Evolutionary conservation across 1,139 yeast species (phyloP).

Genomic region (Saccharomyces uvarum): DNA sequence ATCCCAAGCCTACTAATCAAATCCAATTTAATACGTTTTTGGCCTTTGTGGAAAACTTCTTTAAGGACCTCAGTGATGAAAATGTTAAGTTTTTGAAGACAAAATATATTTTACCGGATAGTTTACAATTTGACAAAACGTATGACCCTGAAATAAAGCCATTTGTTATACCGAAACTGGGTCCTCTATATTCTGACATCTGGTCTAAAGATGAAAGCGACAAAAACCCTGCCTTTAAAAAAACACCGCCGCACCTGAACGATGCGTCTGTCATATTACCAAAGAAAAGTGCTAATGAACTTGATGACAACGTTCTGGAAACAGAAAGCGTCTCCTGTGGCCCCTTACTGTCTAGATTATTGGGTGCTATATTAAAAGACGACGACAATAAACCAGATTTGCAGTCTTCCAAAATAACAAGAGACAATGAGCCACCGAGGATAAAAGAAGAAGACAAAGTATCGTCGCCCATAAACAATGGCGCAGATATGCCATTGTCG

Average conservation of each 20-base stretch:
- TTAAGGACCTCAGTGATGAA: slow-evolving; percentile 67
- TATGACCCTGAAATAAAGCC: slow-evolving; percentile 66
- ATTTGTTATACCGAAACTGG: slow-evolving; percentile 72
- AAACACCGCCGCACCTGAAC: slow-evolving; percentile 32
- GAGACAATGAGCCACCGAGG: not conserved
- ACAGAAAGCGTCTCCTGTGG: slow-evolving; percentile 80
- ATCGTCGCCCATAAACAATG: slow-evolving; percentile 11
- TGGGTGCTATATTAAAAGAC: slow-evolving; percentile 59
- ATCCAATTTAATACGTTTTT: slow-evolving; percentile 88
- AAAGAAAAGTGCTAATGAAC: slow-evolving; percentile 50
- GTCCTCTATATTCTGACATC: slow-evolving; percentile 68
- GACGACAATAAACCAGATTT: slow-evolving; percentile 28
- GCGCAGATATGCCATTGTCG: slow-evolving; percentile 1
- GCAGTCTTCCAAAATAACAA: not conserved
- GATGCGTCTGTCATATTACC: slow-evolving; percentile 43
- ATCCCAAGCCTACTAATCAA: slow-evolving; percentile 81
- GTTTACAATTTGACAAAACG: slow-evolving; percentile 36
- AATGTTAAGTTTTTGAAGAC: slow-evolving; percentile 69
- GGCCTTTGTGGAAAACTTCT: slow-evolving; percentile 77
- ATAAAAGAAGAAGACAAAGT: not conserved
- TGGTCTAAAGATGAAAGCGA: slow-evolving; percentile 79
- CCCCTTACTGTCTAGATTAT: slow-evolving; percentile 76
- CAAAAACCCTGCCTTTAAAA: slow-evolving; percentile 32
- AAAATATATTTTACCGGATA: slow-evolving; percentile 49
- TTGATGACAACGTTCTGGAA: slow-evolving; percentile 60